Percentiles rank a stretch among this genome's conserved stretches.
These are phyloP conservation scores for Tilletia caries DNA, from an alignment of 1,284 basidiomycete species.

Conservation along the genomic window DNA sequence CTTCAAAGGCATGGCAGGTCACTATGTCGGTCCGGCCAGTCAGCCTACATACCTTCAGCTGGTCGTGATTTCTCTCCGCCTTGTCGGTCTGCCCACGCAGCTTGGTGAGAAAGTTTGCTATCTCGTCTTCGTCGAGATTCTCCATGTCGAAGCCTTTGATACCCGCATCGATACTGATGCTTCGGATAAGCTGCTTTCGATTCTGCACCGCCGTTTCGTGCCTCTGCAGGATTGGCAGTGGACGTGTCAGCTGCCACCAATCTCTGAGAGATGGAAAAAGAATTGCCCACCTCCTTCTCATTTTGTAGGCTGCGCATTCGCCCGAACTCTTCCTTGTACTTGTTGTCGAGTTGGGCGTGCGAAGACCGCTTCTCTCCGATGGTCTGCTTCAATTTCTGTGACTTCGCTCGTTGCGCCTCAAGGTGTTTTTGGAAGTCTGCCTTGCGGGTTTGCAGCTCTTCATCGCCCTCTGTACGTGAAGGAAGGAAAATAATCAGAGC, in stretches of 20 bases:
- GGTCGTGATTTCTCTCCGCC: background rate
- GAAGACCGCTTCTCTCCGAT: conserved; percentile 65
- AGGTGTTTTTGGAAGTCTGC: conserved; percentile 71
- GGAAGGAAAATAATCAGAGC: background rate
- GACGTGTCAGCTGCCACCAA: no score
- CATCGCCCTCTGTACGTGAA: conserved; percentile 65
- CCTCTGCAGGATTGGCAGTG: conserved; percentile 19
- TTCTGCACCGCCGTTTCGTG: conserved; percentile 69
- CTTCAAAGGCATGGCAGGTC: background rate
- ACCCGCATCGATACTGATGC: conserved; percentile 66
- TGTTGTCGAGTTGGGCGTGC: conserved; percentile 26
- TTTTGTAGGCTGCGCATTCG: conserved; percentile 49
- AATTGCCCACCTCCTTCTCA: conserved; percentile 46
- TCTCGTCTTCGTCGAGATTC: conserved; percentile 66
- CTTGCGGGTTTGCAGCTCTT: conserved; percentile 68
- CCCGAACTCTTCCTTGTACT: conserved; percentile 30
- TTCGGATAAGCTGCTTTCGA: conserved; percentile 71
- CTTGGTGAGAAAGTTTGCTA: conserved; percentile 67
- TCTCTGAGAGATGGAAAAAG: background rate
- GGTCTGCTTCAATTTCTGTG: conserved; percentile 58
- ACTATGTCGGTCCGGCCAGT: background rate
- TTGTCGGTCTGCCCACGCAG: conserved; percentile 48
- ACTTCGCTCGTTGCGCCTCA: conserved; percentile 60
- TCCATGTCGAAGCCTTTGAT: conserved; percentile 71
- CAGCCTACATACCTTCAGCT: background rate